phyloP scores from a whole-genome alignment of 176 grass and related monocot species.

The Aegilops longissima region DNA sequence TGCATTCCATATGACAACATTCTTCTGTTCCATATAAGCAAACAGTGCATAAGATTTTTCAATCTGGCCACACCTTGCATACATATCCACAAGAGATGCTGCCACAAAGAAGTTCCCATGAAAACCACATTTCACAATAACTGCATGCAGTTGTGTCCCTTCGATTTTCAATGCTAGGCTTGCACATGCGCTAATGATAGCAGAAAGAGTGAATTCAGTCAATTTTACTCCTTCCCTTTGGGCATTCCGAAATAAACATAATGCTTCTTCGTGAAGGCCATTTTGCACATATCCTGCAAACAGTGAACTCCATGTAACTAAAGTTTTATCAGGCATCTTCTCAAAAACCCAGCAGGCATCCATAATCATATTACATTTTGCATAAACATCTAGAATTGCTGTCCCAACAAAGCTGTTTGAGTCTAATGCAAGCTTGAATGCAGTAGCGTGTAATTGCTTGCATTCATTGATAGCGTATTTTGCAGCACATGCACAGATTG shows the following conservation, averaged over 20 bases:
- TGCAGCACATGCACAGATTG: constrained; percentile 58
- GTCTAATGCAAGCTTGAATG: constrained; percentile 49
- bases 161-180: constrained; percentile 45
- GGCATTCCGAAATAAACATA: constrained; percentile 36
- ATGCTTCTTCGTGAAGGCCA: constrained; percentile 55
- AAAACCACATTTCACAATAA: constrained; percentile 51
- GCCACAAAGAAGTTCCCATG: constrained; percentile 50
- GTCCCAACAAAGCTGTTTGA: constrained; percentile 63
- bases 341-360: constrained; percentile 55
- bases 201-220: constrained; percentile 63
- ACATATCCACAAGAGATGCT: constrained; percentile 59
- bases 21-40: constrained; percentile 40
- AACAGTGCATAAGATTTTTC: constrained; percentile 55
- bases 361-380: constrained; percentile 59
- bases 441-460: constrained; percentile 51
- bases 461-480: constrained; percentile 50
- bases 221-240: constrained; percentile 42
- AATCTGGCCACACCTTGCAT: constrained; percentile 59
- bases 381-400: constrained; percentile 66
- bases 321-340: constrained; percentile 59
- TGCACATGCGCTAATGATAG: constrained; percentile 57
- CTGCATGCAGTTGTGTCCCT: constrained; percentile 56
- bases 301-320: constrained; percentile 69
- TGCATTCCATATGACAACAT: constrained; percentile 65
- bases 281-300: constrained; percentile 65